Evolutionary conservation across 108 stramenopile genomes (phyloP), one percentile per base, ranked within the genome.

Genomic region (Discostella stelligeroides): DNA sequence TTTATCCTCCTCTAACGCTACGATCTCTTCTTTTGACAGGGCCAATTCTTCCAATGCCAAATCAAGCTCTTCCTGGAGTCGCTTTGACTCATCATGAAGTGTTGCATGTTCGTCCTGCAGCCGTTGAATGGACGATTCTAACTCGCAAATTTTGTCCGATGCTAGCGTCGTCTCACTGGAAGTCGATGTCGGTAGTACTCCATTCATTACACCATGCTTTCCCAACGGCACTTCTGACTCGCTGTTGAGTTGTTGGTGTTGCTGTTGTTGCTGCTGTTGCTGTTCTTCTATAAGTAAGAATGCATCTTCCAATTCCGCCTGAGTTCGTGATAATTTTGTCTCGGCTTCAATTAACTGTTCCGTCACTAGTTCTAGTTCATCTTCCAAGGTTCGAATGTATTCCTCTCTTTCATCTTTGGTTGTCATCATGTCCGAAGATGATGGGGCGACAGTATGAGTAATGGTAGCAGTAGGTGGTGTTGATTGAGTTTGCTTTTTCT

Each of bases 301-400:
- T 21, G 84, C 84, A 17, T 83, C 79, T 54, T 92, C 84, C 43
- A 83, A 62, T n/a, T 79, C 79, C 7, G 72, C 72, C 75, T 95
- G 89, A 7, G 87, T 79, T 29, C 81, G 79, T 13, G 85, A 82
- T 45, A 91, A 63, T n/a, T 86, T 84, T 38, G 82, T 80, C 62
- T 95, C 91, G 7, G 89, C 86, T 40, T 92, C 94, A 65, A 95
- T 95, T 15, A 95, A 77, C 67, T 92, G 91, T 70, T 95, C 94
- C 21, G 91, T 92, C 2, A 92, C 91, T 23, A 89, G 53, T 63
- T 95, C 94, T 12, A 95, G 76, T 76, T 95, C 94, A 51, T 95
- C 94, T 57, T 95, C 94, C 1, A 95, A 72, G 25, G 88, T 89
- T 72, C 85, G 87, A 66, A 89, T 88, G 68, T 95, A 92, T 20